Evolutionary conservation across 495 filamentous ascomycete genomes (phyloP), one percentile per base, ranked within the genome.

Genomic region (Chaetomium tenue): DNA sequence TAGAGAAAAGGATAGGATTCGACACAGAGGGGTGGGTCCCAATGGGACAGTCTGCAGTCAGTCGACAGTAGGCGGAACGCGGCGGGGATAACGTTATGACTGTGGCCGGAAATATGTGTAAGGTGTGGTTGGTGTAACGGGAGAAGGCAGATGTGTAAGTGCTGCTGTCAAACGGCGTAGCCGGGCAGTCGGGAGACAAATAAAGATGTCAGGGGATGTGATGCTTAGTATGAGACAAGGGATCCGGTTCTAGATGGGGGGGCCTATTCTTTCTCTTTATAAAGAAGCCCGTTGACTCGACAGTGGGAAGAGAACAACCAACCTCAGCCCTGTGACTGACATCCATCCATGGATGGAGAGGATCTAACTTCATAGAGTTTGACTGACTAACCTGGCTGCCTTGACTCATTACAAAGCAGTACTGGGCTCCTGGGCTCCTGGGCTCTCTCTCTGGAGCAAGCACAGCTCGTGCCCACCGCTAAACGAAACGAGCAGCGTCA

Each of bases 401-500:
- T 26, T 64, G 66, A 68, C 63, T 68, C 66, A 68, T 68, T 63
- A 68, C 66, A 63, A 68, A 68, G 66, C 58, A 55, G 20, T 52
- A 7, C 18, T 30, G 28, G 28, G 28, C 28, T 30, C n/a, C n/a
- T n/a, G n/a, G n/a, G n/a, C n/a, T n/a, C n/a, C n/a, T n/a, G n/a
- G n/a, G n/a, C 23, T 28, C 13, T 33, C 7, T 33, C 30, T 33
- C n/a, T n/a, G n/a, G n/a, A n/a, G n/a, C n/a, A n/a, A n/a, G n/a
- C n/a, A n/a, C n/a, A n/a, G n/a, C n/a, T n/a, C n/a, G n/a, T n/a
- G n/a, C n/a, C n/a, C n/a, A n/a, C n/a, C 3, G 28, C 28, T 30
- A 30, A 30, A 30, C 28, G 5, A 39, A 22, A 28, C 30, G 28
- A 30, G 28, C 3, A 39, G 56, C 40, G 40, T 63, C 48, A 44